Evolutionary conservation across 371 early-diverging fungal species (phyloP).

Genomic region (Entomophthora muscae): DNA sequence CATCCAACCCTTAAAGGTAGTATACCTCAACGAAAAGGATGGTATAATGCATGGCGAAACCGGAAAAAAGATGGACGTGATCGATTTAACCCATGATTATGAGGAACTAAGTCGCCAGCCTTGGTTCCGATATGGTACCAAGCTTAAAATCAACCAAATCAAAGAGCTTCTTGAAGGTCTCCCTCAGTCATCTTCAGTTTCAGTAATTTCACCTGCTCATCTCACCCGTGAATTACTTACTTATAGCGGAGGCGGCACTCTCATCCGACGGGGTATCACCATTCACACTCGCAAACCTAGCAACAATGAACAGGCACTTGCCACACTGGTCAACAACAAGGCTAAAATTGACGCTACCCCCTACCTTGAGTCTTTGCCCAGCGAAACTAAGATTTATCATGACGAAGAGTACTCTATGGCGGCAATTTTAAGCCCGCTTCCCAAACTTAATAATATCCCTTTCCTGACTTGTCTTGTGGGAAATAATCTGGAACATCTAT

Average conservation of each 20-base stretch:
- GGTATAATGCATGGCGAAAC: constrained; percentile 85
- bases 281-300: constrained; percentile 60
- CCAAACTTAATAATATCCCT: constrained; percentile 21
- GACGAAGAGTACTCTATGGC: constrained; percentile 78
- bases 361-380: constrained; percentile 34
- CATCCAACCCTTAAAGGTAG: constrained; percentile 88
- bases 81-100: constrained; percentile 87
- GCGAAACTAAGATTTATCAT: constrained; percentile 41
- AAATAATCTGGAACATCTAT: constrained; percentile 36
- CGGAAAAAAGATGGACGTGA: constrained; percentile 81
- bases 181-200: constrained; percentile 87
- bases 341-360: constrained; percentile 58
- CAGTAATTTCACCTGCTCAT: constrained; percentile 89
- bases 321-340: constrained; percentile 64
- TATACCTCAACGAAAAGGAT: constrained; percentile 90
- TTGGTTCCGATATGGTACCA: constrained; percentile 93
- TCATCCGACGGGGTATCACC: constrained; percentile 67
- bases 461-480: constrained; percentile 69
- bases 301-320: constrained; percentile 46
- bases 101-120: constrained; percentile 57
- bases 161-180: constrained; percentile 85
- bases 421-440: constrained; percentile 33
- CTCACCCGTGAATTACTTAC: constrained; percentile 93
- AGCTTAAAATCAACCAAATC: constrained; percentile 87
- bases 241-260: constrained; percentile 85